phyloP scores from a whole-genome alignment of 75 land plant species.

The Chamaecyparis obtusa region DNA sequence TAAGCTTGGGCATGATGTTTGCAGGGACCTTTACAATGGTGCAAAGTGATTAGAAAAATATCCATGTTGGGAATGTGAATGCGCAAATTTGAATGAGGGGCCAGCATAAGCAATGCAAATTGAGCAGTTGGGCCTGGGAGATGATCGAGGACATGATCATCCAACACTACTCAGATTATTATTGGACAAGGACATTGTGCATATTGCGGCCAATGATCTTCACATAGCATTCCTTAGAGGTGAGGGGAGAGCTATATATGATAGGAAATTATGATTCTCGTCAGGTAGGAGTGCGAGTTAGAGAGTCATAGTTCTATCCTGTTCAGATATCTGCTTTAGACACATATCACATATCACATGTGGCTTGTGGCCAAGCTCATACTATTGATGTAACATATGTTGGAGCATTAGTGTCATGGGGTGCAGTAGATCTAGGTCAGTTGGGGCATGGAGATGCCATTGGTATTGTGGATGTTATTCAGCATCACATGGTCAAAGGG shows the following conservation, averaged over 20 bases:
- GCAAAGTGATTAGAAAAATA: conserved; percentile 48
- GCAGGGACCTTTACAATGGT: conserved; percentile 13
- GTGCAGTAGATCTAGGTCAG: conserved; percentile 49
- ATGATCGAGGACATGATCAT: conserved; percentile 22
- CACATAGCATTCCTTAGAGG: conserved; percentile 44
- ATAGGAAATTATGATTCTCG: conserved; percentile 43
- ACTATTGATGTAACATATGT: conserved; percentile 37
- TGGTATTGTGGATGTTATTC: conserved; percentile 22
- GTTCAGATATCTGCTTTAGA: conserved; percentile 32
- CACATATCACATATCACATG: conserved; percentile 28
- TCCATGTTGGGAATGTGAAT: conserved; percentile 58
- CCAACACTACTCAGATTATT: conserved; percentile 18
- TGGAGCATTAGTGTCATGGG: conserved; percentile 45
- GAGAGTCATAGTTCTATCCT: conserved; percentile 22
- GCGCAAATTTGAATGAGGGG: too few species aligned
- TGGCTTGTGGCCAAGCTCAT: conserved; percentile 44
- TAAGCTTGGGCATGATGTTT: conserved; percentile 55
- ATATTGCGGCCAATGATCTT: conserved; percentile 43
- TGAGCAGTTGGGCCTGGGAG: conserved; percentile 46
- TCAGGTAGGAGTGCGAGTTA: conserved; percentile 26
- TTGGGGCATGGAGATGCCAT: conserved; percentile 34
- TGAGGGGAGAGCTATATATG: conserved; percentile 43
- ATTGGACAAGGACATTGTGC: conserved; percentile 24
- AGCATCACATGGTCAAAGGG: conserved; percentile 41
- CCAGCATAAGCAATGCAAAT: too few species aligned